Base-by-base conservation (phyloP, 192 early-diverging fungal species). In the Chytriomyces hyalinus region DNA sequence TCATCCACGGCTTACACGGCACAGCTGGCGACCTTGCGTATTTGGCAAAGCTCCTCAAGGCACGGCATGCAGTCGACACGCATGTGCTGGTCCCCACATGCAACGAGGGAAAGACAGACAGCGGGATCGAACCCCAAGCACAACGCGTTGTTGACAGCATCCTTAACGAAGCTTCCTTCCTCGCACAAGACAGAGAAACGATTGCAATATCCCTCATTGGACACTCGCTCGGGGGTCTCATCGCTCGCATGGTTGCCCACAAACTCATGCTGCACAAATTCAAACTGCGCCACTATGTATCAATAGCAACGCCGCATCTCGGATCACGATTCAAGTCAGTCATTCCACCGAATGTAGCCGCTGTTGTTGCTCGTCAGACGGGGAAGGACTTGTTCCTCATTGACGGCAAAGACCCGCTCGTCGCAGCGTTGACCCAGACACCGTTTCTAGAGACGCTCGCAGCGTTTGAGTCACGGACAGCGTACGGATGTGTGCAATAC, bases 1-100 rank as follows among this genome's bases (percentile, higher is more conserved):
- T 64, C 63, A 24, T 70, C 69, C 69, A 70, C 69, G 69, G 69
- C 22, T 43, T 51, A 15, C 66, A 68, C 24, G 66, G 66, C 36
- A 47, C 10, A 26, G 7, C 49, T 26, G 10, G n/a, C 15, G 69
- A 70, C 69, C 8, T 70, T 47, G 50, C 49, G 6, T 9, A 53
- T 26, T 7, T 70, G n/a, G 47, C 20, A 22, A 22, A 10, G 0
- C 69, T 36, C 7, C 49, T 70, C 49, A 7, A 10, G 8, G 8
- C 24, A 26, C 24, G n/a, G 49, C 9, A 46, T 7, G 65, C 65
- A 45, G 1, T 13, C 28, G 0, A 47, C 15, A 47, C 47, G 2
- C 45, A 45, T 36, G n/a, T 49, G n/a, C 53, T 70, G 7, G 20
- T 26, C 15, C 49, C 49, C 17, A 24, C 20, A 3, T 70, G 69